A percentile compares a stretch with the other conserved stretches of the same genome.
phyloP scores from a whole-genome alignment of 768 basidiomycete genomes.

The Hericium erinaceus region DNA sequence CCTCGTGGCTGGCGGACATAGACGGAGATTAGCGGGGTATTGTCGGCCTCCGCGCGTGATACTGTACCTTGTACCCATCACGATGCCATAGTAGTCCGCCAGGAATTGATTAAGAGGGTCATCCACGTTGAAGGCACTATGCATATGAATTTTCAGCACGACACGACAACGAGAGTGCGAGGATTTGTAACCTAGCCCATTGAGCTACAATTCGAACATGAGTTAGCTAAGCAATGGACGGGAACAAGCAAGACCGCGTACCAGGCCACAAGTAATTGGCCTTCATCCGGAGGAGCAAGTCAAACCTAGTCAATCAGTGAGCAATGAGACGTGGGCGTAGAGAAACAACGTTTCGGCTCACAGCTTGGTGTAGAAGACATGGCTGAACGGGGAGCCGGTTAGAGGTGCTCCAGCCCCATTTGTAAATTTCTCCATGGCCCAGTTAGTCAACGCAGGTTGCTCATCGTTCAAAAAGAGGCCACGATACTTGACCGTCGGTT shows the following conservation, averaged over 20 bases:
- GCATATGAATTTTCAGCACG: neutral
- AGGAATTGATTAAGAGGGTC: conserved; percentile 51
- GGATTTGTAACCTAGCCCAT: conserved; percentile 24
- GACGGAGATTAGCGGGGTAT: neutral
- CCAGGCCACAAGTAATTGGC: conserved; percentile 66
- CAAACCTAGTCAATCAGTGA: conserved; percentile 33
- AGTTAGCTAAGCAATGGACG: too few species aligned
- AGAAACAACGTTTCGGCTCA: conserved; percentile 19
- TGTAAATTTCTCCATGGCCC: conserved; percentile 63
- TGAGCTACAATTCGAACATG: conserved; percentile 7
- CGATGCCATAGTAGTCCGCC: conserved; percentile 57
- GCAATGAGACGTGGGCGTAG: conserved; percentile 1
- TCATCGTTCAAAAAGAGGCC: conserved; percentile 74
- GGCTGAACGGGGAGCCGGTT: conserved; percentile 52
- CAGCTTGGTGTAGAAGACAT: conserved; percentile 48
- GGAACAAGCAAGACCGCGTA: neutral
- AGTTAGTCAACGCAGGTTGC: conserved; percentile 60
- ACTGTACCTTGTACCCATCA: conserved; percentile 51
- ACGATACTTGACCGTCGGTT: conserved; percentile 61
- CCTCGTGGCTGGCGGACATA: conserved; percentile 38
- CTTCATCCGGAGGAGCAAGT: conserved; percentile 54
- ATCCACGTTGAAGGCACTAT: conserved; percentile 45
- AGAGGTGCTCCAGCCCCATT: conserved; percentile 45
- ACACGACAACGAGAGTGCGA: neutral
- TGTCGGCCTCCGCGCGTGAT: neutral